These are phyloP conservation scores for Phlyctochytrium planicorne DNA, from an alignment of 192 early-diverging fungal genomes.

Conservation along the genomic window DNA sequence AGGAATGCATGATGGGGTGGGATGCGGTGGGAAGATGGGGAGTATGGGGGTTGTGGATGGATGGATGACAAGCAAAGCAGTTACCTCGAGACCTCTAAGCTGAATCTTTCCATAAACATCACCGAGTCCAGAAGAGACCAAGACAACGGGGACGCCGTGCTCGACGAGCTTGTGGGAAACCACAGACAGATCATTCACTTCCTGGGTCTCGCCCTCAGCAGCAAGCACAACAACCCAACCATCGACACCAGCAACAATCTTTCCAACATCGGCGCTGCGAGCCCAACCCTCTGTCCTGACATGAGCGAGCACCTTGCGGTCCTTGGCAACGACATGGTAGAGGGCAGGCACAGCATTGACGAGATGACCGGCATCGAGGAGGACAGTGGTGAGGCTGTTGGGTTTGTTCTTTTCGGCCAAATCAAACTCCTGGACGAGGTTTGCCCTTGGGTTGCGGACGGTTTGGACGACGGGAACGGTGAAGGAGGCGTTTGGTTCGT, in stretches of 20 bases:
- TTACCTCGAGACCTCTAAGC: background rate
- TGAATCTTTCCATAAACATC: background rate
- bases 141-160: constrained; percentile 14
- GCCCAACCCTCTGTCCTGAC: constrained; percentile 52
- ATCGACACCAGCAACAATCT: constrained; percentile 71
- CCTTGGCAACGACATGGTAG: constrained; percentile 14
- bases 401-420: background rate
- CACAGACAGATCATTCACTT: constrained; percentile 78
- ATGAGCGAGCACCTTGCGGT: too few species aligned
- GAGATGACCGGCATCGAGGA: constrained; percentile 21
- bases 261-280: constrained; percentile 18
- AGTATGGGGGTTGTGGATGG: background rate
- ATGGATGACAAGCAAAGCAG: background rate
- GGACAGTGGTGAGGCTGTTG: background rate
- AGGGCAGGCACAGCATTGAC: constrained; percentile 33
- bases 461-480: background rate
- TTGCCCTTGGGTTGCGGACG: constrained; percentile 23
- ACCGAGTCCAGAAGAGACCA: background rate
- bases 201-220: constrained; percentile 71
- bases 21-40: background rate
- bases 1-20: background rate
- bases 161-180: constrained; percentile 70
- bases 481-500: constrained; percentile 15
- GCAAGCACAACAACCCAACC: constrained; percentile 72
- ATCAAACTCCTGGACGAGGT: constrained; percentile 8